Evolutionary conservation across 208 protist genomes (phyloP).

Genomic region (Acanthamoeba castellanii): DNA sequence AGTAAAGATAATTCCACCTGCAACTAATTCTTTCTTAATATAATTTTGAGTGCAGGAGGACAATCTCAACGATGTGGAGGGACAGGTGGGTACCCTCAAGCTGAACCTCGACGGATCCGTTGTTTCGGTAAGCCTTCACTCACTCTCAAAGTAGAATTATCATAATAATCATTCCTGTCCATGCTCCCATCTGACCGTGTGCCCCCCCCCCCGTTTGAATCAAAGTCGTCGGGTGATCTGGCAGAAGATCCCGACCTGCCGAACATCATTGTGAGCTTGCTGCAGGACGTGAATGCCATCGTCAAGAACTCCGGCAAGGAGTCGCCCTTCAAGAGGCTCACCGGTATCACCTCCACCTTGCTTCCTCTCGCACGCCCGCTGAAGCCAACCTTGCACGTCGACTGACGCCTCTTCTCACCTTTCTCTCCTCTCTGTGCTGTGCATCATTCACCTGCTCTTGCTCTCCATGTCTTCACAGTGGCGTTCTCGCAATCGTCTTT

Average conservation of each 20-base stretch:
- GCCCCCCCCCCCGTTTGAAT: background rate
- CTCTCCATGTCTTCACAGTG: background rate
- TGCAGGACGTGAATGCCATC: conserved; percentile 22
- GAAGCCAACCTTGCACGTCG: background rate
- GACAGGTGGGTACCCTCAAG: conserved; percentile 21
- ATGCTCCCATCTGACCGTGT: background rate
- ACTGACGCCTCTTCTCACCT: background rate
- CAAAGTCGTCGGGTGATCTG: conserved; percentile 15
- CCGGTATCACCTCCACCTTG: background rate
- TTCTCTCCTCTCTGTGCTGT: background rate
- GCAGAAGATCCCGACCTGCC: background rate
- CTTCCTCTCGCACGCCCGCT: background rate
- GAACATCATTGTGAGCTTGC: conserved; percentile 4
- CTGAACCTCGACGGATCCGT: conserved; percentile 10
- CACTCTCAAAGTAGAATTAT: background rate
- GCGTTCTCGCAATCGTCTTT: conserved; percentile 34
- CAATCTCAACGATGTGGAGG: conserved; percentile 57
- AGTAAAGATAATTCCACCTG: too few species aligned
- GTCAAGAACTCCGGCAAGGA: conserved; percentile 47
- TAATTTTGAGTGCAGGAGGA: background rate
- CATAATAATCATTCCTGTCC: background rate
- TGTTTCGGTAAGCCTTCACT: background rate
- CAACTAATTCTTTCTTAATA: too few species aligned
- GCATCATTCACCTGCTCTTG: background rate
- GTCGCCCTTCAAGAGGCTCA: conserved; percentile 8